Evolutionary conservation across 352 stramenopile genomes (phyloP).

Genomic region (Globisporangium orthogonon): DNA sequence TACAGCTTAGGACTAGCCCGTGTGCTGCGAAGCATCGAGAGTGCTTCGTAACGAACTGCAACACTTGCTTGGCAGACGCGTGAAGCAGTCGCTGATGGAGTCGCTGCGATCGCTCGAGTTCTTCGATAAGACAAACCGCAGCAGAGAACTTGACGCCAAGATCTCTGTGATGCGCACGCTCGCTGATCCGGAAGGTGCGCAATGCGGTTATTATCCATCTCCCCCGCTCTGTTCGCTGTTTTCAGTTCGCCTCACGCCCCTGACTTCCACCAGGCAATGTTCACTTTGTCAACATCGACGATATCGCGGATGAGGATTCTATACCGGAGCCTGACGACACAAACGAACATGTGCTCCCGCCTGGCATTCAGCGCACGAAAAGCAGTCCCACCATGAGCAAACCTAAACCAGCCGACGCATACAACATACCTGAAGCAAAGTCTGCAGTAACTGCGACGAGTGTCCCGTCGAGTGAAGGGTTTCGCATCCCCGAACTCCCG

Average conservation of each 20-base stretch:
- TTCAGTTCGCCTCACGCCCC: neutral
- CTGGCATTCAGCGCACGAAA: neutral
- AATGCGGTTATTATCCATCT: neutral
- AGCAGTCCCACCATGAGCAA: neutral
- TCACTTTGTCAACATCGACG: constrained; percentile 77
- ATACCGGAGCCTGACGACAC: neutral
- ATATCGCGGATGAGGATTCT: constrained; percentile 21
- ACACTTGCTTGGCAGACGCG: constrained; percentile 19
- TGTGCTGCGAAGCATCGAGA: too few relatives aligned
- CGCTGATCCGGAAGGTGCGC: constrained; percentile 55
- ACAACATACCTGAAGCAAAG: constrained; percentile 2
- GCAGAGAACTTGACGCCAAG: constrained; percentile 52
- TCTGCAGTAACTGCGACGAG: neutral
- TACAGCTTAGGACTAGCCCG: too few relatives aligned
- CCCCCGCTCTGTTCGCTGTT: neutral
- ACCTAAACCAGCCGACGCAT: neutral
- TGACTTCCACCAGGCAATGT: constrained; percentile 34
- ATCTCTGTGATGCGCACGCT: constrained; percentile 51
- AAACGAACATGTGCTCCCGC: constrained; percentile 8
- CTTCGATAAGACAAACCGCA: constrained; percentile 70
- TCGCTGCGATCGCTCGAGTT: constrained; percentile 63
- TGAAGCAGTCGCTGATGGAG: constrained; percentile 69
- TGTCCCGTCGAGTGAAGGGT: constrained; percentile 24
- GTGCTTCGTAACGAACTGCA: neutral
- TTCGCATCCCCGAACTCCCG: constrained; percentile 70